phyloP scores from a whole-genome alignment of 2,329 filamentous ascomycete genomes.

The Cercospora brassicicola region DNA sequence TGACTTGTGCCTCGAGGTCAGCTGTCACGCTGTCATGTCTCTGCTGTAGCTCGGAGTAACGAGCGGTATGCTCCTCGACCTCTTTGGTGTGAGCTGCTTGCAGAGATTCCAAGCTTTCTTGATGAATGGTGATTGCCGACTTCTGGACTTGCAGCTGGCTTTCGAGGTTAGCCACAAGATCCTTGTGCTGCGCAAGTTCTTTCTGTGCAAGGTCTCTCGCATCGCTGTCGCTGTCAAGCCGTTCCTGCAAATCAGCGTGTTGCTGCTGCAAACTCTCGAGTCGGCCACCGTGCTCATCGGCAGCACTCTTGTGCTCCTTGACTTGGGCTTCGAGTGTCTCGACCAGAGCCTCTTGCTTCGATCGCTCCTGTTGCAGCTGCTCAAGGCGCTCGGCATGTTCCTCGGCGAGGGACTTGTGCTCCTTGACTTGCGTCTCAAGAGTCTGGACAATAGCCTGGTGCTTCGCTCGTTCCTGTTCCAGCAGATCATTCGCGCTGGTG shows the following conservation, averaged over 20 bases:
- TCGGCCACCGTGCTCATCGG: slow-evolving; percentile 66
- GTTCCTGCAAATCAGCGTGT: slow-evolving; percentile 63
- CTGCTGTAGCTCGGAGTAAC: slow-evolving; percentile 40
- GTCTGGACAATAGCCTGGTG: slow-evolving; percentile 56
- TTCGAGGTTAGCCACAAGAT: slow-evolving; percentile 57
- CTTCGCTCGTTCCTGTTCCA: slow-evolving; percentile 45
- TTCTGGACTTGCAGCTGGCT: slow-evolving; percentile 59
- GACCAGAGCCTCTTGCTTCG: slow-evolving; percentile 54
- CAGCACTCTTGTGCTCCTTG: slow-evolving; percentile 74
- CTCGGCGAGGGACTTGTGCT: slow-evolving; percentile 73
- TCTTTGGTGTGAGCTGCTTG: slow-evolving; percentile 56
- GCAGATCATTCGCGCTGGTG: slow-evolving; percentile 2
- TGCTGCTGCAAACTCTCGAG: slow-evolving; percentile 73
- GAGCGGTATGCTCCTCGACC: slow-evolving; percentile 50
- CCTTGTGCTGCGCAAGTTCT: slow-evolving; percentile 53
- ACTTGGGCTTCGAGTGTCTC: slow-evolving; percentile 69
- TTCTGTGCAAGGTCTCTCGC: slow-evolving; percentile 58
- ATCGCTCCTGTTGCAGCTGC: slow-evolving; percentile 51
- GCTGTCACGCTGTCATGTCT: slow-evolving; percentile 36
- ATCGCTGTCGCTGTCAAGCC: slow-evolving; percentile 66
- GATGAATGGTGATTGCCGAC: slow-evolving; percentile 55
- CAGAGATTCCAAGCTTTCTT: slow-evolving; percentile 55
- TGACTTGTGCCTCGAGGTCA: slow-evolving; percentile 61
- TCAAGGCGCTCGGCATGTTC: slow-evolving; percentile 68
- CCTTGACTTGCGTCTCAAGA: slow-evolving; percentile 73